Evolutionary conservation across 1,284 basidiomycete genomes (phyloP), one percentile per base, ranked within the genome.

Genomic region (Sanguinoderma infundibulare): DNA sequence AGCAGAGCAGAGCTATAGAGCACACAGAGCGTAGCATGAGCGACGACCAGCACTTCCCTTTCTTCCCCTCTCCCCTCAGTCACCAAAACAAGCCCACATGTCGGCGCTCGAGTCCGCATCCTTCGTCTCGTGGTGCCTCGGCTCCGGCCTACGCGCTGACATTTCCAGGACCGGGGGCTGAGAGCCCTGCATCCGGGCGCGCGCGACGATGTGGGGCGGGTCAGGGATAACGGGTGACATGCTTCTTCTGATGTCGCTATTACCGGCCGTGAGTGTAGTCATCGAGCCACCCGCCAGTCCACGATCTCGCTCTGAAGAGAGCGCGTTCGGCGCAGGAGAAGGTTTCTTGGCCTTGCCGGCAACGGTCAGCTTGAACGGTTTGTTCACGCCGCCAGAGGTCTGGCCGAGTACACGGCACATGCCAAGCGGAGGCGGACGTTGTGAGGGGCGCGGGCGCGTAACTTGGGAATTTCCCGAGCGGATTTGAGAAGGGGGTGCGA

Each of bases 61-160:
- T 12, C 46, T n/a, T 17, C 5, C 17, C 38, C 12, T 5, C 15
- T 4, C 28, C 30, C 49, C 12, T 20, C 49, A 51, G 26, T 53
- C 52, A 20, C 60, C 58, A 22, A 62, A 59, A 6, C 57, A 49
- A n/a, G 55, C 61, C 53, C 62, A 57, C 24, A 60, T 30, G 46
- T 59, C 60, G 12, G 60, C 64, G 38, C 67, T 68, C 42, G 67
- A 68, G 51, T 68, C 50, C 26, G 63, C 67, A 10, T 66, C 65
- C 58, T 59, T 54, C 51, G 14, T 39, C 32, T 53, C 64, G 2
- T 64, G 55, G 35, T 58, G 57, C 42, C 46, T 57, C 20, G 65
- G 65, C 42, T 63, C 65, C 17, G 65, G 47, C 53, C 53, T 55
- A 4, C 62, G 62, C 26, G 62, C 62, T 1, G 65, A 57, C 65